A percentile compares a stretch with the other conserved stretches of the same genome.
phyloP scores from a whole-genome alignment of 2,329 filamentous ascomycete genomes.

The Pseudogymnoascus sp. region DNA sequence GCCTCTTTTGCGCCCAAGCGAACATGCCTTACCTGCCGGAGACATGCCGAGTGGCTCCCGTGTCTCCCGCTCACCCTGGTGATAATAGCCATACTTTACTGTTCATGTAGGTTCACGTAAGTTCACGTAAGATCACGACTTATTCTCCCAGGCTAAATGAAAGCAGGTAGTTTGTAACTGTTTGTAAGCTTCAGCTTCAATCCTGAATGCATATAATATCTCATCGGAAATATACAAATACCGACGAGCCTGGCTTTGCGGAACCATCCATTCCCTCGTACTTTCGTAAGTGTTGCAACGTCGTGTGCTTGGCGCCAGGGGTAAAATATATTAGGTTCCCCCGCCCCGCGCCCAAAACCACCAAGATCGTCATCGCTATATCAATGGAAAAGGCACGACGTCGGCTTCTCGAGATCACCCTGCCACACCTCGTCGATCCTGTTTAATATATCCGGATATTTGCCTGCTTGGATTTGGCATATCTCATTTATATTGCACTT shows the following conservation, averaged over 20 bases:
- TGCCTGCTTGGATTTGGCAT: neutral
- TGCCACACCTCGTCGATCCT: neutral
- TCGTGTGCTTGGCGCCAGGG: neutral
- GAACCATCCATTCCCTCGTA: neutral
- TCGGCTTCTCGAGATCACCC: neutral
- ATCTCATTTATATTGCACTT: neutral
- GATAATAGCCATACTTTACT: no score
- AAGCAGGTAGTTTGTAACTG: neutral
- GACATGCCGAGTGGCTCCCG: neutral
- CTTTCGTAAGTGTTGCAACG: neutral
- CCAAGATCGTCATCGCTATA: neutral
- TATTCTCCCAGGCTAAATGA: neutral
- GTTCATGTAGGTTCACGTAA: no score
- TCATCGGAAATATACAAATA: neutral
- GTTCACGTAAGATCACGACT: neutral
- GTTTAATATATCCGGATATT: neutral
- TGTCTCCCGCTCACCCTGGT: no score
- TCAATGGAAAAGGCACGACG: neutral
- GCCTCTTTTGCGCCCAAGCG: neutral
- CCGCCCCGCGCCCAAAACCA: neutral
- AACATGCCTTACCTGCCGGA: neutral
- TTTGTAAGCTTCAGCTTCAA: neutral
- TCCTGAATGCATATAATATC: neutral
- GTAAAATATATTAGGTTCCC: slow-evolving; percentile 1
- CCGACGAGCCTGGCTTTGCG: neutral